Percentiles rank a stretch among this genome's conserved stretches.
Conservation (phyloP, 352 stramenopile species). For the Blastocystis sp. region DNA sequence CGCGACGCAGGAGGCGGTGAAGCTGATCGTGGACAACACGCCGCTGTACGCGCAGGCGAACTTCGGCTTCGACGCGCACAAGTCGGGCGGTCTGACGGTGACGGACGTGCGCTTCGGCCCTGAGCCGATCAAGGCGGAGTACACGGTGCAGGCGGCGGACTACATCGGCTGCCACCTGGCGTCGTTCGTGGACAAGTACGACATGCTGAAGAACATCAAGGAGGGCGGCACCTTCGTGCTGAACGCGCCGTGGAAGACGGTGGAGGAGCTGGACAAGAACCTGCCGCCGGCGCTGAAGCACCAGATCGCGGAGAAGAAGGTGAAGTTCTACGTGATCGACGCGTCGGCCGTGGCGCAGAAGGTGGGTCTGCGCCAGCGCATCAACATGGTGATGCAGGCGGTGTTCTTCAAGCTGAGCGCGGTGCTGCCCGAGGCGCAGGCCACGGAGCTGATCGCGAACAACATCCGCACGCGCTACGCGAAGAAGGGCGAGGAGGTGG, state of each 20-base stretch:
- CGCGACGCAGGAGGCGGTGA: slow-evolving; percentile 75
- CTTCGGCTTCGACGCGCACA: slow-evolving; percentile 76
- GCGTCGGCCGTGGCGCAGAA: slow-evolving; percentile 74
- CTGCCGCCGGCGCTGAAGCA: slow-evolving; percentile 73
- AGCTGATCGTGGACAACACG: slow-evolving; percentile 75
- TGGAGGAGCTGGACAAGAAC: slow-evolving; percentile 72
- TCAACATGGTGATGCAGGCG: slow-evolving; percentile 76
- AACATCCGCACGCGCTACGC: slow-evolving; percentile 11
- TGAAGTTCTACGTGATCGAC: slow-evolving; percentile 75
- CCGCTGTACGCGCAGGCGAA: slow-evolving; percentile 76
- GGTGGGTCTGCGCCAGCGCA: slow-evolving; percentile 74
- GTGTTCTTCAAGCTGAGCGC: slow-evolving; percentile 47
- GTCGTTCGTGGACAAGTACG: slow-evolving; percentile 76
- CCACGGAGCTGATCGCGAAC: background rate
- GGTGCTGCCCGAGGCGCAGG: background rate
- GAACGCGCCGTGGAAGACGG: slow-evolving; percentile 69
- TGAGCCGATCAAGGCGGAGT: slow-evolving; percentile 58
- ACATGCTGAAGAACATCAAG: slow-evolving; percentile 75
- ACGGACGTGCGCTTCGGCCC: slow-evolving; percentile 70
- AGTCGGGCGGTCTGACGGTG: slow-evolving; percentile 75
- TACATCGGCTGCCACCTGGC: slow-evolving; percentile 76
- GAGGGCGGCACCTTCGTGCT: slow-evolving; percentile 67
- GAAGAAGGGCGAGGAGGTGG: slow-evolving; percentile 23
- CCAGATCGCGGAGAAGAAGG: slow-evolving; percentile 73
- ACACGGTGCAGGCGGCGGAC: slow-evolving; percentile 71